Base-by-base conservation (phyloP, 1,139 yeast genomes). In the Kazachstania sp. region DNA sequence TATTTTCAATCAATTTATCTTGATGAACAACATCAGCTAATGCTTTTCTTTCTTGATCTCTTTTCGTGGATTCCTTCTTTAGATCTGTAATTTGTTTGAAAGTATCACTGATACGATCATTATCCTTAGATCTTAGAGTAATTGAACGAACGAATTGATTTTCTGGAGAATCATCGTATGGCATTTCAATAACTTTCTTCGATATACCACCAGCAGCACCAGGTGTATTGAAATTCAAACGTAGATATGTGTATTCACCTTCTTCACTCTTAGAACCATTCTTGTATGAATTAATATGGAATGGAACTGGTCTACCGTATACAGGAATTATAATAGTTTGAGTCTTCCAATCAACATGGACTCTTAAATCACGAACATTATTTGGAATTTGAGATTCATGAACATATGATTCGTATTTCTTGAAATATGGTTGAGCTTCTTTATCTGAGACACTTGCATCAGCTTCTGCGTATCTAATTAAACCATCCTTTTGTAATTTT, bases 221-320 rank as follows among this genome's bases (percentile, higher is more conserved):
- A 0, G 98, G 98, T 1, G 96, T 83, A 65, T 90, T 83, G 72
- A 92, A 88, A 66, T 92, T 92, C 60, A 92, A 75, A 67, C 98
- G 79, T 59, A 92, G 68, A 61, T 86, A 90, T 1, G 95, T 90
- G 65, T 78, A 88, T 56, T 90, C 97, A 41, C 97, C 97, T 71
- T 94, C 98, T 61, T 92, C 98, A 56, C 84, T 87, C 62, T 88
- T 92, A 23, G 95, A 85, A 44, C 97, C 97, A 65, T 87, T 90
- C 64, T 90, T 92, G 69, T 86, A 90, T 8, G 97, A 74, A 63
- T 88, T 87, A 59, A 92, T 88, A 65, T 92, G 98, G 74, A 92
- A 90, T 29, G 98, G 98, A 44, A 94, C 98, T 2, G 98, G 97
- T 61, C 98, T 78, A 51, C 98, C 98, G 59, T 84, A 80, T 51